A percentile compares a stretch with the other conserved stretches of the same genome.
Evolutionary conservation across 169 alveolate species (phyloP).

Genomic region (Plasmodium gaboni): DNA sequence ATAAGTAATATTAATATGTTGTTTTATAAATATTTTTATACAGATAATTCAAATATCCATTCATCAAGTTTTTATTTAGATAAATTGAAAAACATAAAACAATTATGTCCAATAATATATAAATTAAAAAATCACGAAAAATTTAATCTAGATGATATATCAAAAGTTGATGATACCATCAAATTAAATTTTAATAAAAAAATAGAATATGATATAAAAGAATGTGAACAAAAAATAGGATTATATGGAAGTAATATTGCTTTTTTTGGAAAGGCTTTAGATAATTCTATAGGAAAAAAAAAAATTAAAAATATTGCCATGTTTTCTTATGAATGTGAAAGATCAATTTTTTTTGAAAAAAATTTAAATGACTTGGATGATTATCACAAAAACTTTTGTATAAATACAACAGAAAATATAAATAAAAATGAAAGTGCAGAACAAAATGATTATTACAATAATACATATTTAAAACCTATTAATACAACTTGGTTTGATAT

Average conservation of each 20-base stretch:
- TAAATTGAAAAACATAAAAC: slow-evolving; percentile 25
- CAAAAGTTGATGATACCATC: slow-evolving; percentile 25
- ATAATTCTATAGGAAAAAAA: slow-evolving; percentile 49
- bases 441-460: too few relatives aligned
- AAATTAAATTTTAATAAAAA: slow-evolving; percentile 13
- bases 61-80: slow-evolving; percentile 47
- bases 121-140: slow-evolving; percentile 37
- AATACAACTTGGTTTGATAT: slow-evolving; percentile 64
- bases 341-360: slow-evolving; percentile 30
- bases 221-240: slow-evolving; percentile 53
- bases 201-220: slow-evolving; percentile 18
- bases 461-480: too few relatives aligned
- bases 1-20: slow-evolving; percentile 24
- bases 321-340: slow-evolving; percentile 75
- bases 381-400: slow-evolving; percentile 46
- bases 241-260: slow-evolving; percentile 45
- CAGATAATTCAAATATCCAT: slow-evolving; percentile 56
- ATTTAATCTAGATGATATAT: slow-evolving; percentile 16
- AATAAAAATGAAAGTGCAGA: slow-evolving; percentile 1
- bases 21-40: slow-evolving; percentile 44
- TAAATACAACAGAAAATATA: slow-evolving; percentile 26
- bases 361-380: slow-evolving; percentile 59
- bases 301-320: slow-evolving; percentile 45
- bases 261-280: slow-evolving; percentile 36
- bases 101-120: slow-evolving; percentile 42